Percentiles rank a stretch among this genome's conserved stretches.
These are phyloP conservation scores for Fraxinus velutina DNA, from an alignment of 305 asterid genomes.

Conservation along the genomic window DNA sequence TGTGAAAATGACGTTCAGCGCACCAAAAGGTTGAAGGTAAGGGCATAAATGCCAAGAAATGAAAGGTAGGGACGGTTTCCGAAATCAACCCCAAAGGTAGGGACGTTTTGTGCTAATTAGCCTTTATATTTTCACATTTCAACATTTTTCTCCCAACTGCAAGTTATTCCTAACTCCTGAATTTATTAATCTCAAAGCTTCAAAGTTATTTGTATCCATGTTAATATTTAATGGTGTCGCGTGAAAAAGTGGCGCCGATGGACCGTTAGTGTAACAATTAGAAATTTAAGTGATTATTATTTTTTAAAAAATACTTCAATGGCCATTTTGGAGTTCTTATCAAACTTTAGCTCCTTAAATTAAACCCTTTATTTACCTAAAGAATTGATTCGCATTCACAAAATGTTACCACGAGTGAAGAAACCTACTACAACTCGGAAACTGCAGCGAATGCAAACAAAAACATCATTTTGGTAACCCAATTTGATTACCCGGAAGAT, in stretches of 20 bases:
- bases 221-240: not conserved
- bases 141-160: not conserved
- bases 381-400: not conserved
- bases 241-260: not conserved
- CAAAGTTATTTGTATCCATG: not conserved
- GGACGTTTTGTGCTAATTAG: too few species aligned
- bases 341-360: not conserved
- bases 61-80: too few species aligned
- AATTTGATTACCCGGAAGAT: not conserved
- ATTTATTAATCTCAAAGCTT: not conserved
- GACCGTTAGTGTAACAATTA: not conserved
- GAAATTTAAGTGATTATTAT: not conserved
- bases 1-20: too few species aligned
- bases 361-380: not conserved
- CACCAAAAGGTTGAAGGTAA: too few species aligned
- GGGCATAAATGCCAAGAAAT: too few species aligned
- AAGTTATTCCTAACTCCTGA: not conserved
- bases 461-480: not conserved
- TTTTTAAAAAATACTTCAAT: not conserved
- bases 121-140: too few species aligned
- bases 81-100: too few species aligned
- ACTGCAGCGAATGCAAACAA: slow-evolving; percentile 4
- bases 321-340: not conserved
- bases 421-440: not conserved
- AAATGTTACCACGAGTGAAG: not conserved